A percentile compares a stretch with the other conserved stretches of the same genome.
Evolutionary conservation across 352 stramenopile species (phyloP).

Genomic region (Phytopythium litorale): DNA sequence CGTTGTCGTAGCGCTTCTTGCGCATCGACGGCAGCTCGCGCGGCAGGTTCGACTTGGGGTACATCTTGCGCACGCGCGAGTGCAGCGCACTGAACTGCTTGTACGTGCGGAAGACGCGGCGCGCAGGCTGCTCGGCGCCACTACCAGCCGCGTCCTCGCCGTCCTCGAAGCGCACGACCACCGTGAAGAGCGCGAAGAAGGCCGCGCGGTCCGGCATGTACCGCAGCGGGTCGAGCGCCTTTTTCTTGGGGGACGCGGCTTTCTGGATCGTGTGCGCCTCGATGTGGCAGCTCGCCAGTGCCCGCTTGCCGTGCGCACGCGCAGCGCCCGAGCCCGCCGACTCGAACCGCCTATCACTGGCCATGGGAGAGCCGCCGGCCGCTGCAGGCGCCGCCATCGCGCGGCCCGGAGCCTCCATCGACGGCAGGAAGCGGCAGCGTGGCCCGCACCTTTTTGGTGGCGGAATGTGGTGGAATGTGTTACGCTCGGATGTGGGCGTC

Average conservation of each 20-base stretch:
- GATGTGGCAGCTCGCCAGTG: conserved; percentile 42
- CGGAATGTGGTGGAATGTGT: neutral
- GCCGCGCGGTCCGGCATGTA: conserved; percentile 53
- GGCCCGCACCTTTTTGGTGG: neutral
- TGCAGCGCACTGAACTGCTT: conserved; percentile 62
- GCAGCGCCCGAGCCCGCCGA: neutral
- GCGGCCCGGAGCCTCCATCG: neutral
- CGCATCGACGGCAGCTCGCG: conserved; percentile 59
- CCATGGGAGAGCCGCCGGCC: neutral
- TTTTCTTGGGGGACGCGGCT: conserved; percentile 55
- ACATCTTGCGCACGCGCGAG: conserved; percentile 58
- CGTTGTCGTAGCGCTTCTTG: conserved; percentile 67
- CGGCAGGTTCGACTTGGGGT: conserved; percentile 62
- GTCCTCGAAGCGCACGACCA: conserved; percentile 49
- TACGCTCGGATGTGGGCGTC: neutral
- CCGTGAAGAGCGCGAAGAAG: conserved; percentile 56
- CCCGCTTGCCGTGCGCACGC: conserved; percentile 11
- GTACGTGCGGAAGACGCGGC: conserved; percentile 59
- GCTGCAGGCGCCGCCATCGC: neutral
- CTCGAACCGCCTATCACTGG: neutral
- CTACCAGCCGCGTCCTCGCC: conserved; percentile 9
- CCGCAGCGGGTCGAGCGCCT: conserved; percentile 61
- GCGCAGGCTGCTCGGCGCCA: neutral
- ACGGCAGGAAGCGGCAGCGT: neutral
- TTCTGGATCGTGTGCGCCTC: conserved; percentile 69